These are phyloP conservation scores for Cordyceps cateniannulata DNA, from an alignment of 2,329 filamentous ascomycete species.

Conservation along the genomic window DNA sequence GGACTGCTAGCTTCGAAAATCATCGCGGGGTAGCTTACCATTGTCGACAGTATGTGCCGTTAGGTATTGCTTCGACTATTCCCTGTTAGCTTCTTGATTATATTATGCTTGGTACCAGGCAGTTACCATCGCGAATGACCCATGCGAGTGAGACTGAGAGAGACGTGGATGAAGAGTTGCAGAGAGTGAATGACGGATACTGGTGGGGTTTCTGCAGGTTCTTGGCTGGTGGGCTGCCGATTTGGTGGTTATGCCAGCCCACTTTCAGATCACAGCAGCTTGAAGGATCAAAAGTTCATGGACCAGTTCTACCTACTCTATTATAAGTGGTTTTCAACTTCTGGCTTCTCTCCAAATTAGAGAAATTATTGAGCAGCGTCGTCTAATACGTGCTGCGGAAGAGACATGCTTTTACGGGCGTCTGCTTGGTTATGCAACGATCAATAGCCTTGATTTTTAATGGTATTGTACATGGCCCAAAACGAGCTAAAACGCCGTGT, in stretches of 20 bases:
- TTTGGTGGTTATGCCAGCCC: slow-evolving; percentile 4
- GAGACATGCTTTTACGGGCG: not conserved
- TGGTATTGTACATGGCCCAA: slow-evolving; percentile 24
- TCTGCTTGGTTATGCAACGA: not conserved
- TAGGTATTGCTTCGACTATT: slow-evolving; percentile 94
- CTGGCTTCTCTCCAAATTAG: not conserved
- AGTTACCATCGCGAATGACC: slow-evolving; percentile 8
- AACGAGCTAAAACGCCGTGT: slow-evolving; percentile 27
- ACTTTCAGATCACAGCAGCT: not conserved
- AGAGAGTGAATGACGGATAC: slow-evolving; percentile 7
- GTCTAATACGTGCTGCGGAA: not conserved
- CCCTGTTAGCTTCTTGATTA: not conserved
- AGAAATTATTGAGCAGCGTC: no score
- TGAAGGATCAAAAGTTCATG: not conserved
- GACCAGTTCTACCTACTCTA: not conserved
- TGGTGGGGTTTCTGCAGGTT: slow-evolving; percentile 7
- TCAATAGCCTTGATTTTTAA: not conserved
- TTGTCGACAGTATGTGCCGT: slow-evolving; percentile 86
- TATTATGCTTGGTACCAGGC: not conserved
- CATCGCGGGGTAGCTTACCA: slow-evolving; percentile 45
- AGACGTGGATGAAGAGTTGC: slow-evolving; percentile 4
- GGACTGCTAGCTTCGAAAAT: slow-evolving; percentile 19
- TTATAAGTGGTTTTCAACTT: not conserved
- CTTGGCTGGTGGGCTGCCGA: not conserved
- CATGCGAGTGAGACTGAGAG: not conserved